A percentile compares a stretch with the other conserved stretches of the same genome.
phyloP scores from a whole-genome alignment of 2,329 filamentous ascomycete species.

The Pestalotiopsis sp. region DNA sequence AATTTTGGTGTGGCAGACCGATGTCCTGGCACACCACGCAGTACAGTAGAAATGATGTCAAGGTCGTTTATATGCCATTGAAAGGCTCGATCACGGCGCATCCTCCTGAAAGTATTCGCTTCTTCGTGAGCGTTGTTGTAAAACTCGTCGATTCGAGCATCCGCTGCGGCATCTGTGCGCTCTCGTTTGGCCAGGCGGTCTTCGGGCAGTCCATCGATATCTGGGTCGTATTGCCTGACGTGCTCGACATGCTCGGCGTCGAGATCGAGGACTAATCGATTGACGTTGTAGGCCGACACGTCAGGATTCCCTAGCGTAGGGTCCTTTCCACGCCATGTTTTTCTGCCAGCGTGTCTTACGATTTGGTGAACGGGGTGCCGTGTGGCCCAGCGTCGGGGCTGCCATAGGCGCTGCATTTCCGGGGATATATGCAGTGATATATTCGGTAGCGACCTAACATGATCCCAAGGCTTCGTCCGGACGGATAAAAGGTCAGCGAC shows the following conservation, averaged over 20 bases:
- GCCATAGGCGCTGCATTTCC: constrained; percentile 23
- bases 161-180: constrained; percentile 29
- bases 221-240: constrained; percentile 42
- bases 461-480: not conserved
- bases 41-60: constrained; percentile 27
- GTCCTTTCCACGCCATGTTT: constrained; percentile 10
- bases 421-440: constrained; percentile 5
- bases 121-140: not conserved
- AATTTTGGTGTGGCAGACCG: not conserved
- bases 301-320: not conserved
- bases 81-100: constrained; percentile 19
- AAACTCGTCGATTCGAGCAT: not conserved
- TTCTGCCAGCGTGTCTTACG: not conserved
- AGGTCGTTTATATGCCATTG: constrained; percentile 42
- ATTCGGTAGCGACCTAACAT: constrained; percentile 14
- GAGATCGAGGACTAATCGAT: constrained; percentile 50
- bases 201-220: constrained; percentile 33
- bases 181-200: constrained; percentile 6
- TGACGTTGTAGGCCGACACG: constrained; percentile 33
- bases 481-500: not conserved
- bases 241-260: constrained; percentile 47
- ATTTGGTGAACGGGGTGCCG: constrained; percentile 12
- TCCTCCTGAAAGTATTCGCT: constrained; percentile 15
- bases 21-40: not conserved
- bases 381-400: constrained; percentile 13